Evolutionary conservation across 2,329 filamentous ascomycete genomes (phyloP).

Genomic region (Aquanectria penicillioides): DNA sequence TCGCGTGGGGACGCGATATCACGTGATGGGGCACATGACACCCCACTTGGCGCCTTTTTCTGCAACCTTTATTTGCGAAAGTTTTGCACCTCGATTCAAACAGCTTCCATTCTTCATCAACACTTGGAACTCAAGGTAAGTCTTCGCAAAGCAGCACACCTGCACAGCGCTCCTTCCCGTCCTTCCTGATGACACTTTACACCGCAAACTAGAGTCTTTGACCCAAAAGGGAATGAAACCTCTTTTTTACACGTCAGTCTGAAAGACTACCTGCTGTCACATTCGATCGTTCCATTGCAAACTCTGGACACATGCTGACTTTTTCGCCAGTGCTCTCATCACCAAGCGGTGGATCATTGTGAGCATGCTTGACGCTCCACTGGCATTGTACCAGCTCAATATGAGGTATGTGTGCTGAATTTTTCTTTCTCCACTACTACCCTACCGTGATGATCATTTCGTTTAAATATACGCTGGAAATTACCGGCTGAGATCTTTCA

Average conservation of each 20-base stretch:
- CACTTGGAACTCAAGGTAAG: slow-evolving; percentile 42
- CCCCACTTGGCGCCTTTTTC: slow-evolving; percentile 39
- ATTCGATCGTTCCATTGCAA: slow-evolving; percentile 23
- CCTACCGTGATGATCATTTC: slow-evolving; percentile 69
- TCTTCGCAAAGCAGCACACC: slow-evolving; percentile 19
- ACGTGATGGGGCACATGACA: slow-evolving; percentile 34
- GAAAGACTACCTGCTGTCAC: slow-evolving; percentile 58
- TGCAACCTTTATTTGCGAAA: slow-evolving; percentile 42
- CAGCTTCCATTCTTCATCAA: slow-evolving; percentile 30
- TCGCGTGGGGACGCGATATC: slow-evolving; percentile 33
- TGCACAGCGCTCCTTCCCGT: slow-evolving; percentile 27
- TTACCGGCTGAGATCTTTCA: slow-evolving; percentile 87
- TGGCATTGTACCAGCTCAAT: neutral
- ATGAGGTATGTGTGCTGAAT: slow-evolving; percentile 46
- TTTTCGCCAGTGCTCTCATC: slow-evolving; percentile 31
- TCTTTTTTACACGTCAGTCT: slow-evolving; percentile 89
- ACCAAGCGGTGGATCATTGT: slow-evolving; percentile 43
- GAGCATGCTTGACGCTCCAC: slow-evolving; percentile 27
- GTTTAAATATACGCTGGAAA: slow-evolving; percentile 83
- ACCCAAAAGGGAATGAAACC: slow-evolving; percentile 85
- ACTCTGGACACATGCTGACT: slow-evolving; percentile 40
- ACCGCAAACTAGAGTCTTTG: slow-evolving; percentile 99
- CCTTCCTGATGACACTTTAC: slow-evolving; percentile 82
- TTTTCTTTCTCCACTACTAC: neutral
- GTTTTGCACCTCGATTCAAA: slow-evolving; percentile 29